Percentiles rank a stretch among this genome's conserved stretches.
Evolutionary conservation across 1,284 basidiomycete genomes (phyloP).

Genomic region (Afroboletus lepidellus): DNA sequence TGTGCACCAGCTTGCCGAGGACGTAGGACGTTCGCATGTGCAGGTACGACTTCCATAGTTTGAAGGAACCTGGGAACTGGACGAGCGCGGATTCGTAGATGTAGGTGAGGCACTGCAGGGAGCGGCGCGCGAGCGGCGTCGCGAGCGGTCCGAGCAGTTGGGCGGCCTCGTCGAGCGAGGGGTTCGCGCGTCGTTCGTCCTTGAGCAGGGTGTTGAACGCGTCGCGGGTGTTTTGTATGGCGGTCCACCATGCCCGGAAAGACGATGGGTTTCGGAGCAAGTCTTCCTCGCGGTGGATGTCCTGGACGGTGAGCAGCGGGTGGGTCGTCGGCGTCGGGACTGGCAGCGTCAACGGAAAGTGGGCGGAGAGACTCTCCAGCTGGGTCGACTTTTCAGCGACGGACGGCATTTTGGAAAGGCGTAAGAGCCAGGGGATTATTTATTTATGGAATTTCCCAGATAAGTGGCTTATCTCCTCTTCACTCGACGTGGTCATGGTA

Average conservation of each 20-base stretch:
- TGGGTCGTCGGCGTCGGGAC: constrained; percentile 80
- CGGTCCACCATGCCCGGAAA: constrained; percentile 88
- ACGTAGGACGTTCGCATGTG: constrained; percentile 84
- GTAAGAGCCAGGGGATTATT: background rate
- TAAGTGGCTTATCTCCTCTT: constrained; percentile 9
- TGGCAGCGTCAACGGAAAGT: constrained; percentile 84
- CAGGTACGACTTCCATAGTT: constrained; percentile 94
- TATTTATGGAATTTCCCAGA: background rate
- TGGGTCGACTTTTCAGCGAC: constrained; percentile 44
- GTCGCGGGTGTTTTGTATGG: constrained; percentile 79
- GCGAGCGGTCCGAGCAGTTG: constrained; percentile 72
- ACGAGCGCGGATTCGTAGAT: constrained; percentile 91
- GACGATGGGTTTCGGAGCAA: constrained; percentile 91
- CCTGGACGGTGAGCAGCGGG: constrained; percentile 72
- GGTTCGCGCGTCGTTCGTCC: constrained; percentile 44
- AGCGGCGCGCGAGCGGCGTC: constrained; percentile 67
- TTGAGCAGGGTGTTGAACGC: constrained; percentile 57
- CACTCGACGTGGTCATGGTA: constrained; percentile 19
- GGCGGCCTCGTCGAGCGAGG: constrained; percentile 48
- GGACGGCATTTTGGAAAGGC: constrained; percentile 49
- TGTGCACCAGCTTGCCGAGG: constrained; percentile 69
- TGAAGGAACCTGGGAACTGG: constrained; percentile 89
- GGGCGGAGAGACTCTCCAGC: constrained; percentile 51
- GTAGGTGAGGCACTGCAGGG: constrained; percentile 82
- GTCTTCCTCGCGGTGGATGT: constrained; percentile 92